Base-by-base conservation (phyloP, 192 early-diverging fungal genomes). In the Spizellomyces punctatus region DNA sequence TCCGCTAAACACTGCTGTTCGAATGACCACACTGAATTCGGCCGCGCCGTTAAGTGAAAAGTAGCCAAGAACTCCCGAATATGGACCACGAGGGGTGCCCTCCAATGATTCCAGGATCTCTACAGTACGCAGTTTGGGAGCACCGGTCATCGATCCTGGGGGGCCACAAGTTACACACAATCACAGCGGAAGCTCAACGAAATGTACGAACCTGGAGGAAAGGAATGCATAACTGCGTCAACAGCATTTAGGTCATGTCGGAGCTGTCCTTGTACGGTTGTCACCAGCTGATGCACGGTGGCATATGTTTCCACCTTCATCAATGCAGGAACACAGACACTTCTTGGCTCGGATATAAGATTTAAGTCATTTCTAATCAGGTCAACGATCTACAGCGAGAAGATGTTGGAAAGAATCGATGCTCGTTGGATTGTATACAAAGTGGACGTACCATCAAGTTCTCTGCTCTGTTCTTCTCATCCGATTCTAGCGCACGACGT, bases 91-190 rank as follows among this genome's bases (percentile, higher is more conserved):
- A 6, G 81, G 85, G 49, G 89, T 65, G 0, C 50, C 61, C 63
- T 98, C 95, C 59, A 96, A 84, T 10, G 76, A 67, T 46, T 92
- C 89, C 36, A 99, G 76, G 5, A 98, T 74, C 57, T 91, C 86
- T 46, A 94, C 82, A 0, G 94, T 93, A 48, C 97, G 85, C 8
- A 88, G 75, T 75, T 99, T 99, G 5, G 97, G 97, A 0, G 97
- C 97, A 7, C 97, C 97, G 0, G 97, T 99, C 95, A 99, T 98
- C 0, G 94, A 96, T 0, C 95, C 95, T 73, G 47, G 10, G 0
- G 50, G 62, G 21, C 48, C n/a, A 10, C 22, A 17, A 47, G 72
- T 6, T 17, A 61, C 10, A 42, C 16, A 14, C 0, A 22, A 43
- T 16, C 43, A 54, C 1, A 74, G 27, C 52, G 27, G 3, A 36